Conservation (phyloP, 371 early-diverging fungal genomes). For the Choanephora cucurbitarum region DNA sequence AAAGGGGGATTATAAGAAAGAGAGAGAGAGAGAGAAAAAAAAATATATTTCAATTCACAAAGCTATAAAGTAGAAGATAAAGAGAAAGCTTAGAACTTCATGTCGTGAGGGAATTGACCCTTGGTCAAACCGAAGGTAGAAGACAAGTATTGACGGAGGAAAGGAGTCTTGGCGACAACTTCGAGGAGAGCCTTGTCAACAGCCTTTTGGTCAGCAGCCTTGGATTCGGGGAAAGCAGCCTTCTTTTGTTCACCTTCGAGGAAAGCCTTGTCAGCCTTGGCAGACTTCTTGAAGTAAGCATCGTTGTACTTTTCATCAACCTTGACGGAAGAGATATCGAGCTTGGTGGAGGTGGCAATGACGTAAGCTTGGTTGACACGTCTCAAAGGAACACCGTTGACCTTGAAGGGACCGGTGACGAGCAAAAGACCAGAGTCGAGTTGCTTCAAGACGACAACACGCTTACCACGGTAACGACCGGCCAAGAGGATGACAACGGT, state of each 20-base stretch:
- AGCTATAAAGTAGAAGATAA: conserved; percentile 5
- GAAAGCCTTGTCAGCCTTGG: conserved; percentile 82
- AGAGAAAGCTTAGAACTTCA: conserved; percentile 79
- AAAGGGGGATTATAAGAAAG: conserved; percentile 3
- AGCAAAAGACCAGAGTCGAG: conserved; percentile 91
- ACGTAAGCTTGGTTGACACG: conserved; percentile 98
- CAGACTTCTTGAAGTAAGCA: conserved; percentile 83
- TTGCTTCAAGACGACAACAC: conserved; percentile 97
- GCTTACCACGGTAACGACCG: conserved; percentile 96
- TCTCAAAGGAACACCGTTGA: conserved; percentile 97
- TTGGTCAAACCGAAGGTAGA: conserved; percentile 88
- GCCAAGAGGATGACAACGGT: conserved; percentile 95
- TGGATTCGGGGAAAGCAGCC: conserved; percentile 64
- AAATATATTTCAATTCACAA: conserved; percentile 1
- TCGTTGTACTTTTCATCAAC: conserved; percentile 84
- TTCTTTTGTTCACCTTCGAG: conserved; percentile 77
- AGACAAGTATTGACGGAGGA: conserved; percentile 83
- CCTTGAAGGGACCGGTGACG: conserved; percentile 95
- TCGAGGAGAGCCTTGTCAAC: conserved; percentile 82
- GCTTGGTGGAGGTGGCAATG: conserved; percentile 96
- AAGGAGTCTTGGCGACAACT: conserved; percentile 79
- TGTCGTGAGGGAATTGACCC: conserved; percentile 92
- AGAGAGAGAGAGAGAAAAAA: background rate
- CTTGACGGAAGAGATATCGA: conserved; percentile 79
- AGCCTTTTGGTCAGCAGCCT: conserved; percentile 82